Percentiles rank a stretch among this genome's conserved stretches.
phyloP scores from a whole-genome alignment of 2,329 filamentous ascomycete genomes.

The Knufia fluminis region DNA sequence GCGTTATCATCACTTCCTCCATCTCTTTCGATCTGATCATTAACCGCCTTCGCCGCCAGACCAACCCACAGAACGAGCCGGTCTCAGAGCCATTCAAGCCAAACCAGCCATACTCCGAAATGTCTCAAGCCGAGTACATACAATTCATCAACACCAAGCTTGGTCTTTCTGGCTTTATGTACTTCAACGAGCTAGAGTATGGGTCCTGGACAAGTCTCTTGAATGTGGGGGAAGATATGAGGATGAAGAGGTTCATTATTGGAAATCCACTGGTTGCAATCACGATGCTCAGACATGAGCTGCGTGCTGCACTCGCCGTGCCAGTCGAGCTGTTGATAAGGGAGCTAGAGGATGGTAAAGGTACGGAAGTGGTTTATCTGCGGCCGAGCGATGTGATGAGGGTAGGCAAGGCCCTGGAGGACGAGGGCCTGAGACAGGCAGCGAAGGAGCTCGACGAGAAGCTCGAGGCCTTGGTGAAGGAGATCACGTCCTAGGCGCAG shows the following conservation, averaged over 20 bases:
- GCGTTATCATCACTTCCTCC: not conserved
- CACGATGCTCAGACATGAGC: constrained; percentile 13
- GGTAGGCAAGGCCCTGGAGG: not conserved
- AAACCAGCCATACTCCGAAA: not conserved
- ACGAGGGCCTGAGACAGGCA: not conserved
- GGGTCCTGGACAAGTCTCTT: constrained; percentile 11
- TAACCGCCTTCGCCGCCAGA: not conserved
- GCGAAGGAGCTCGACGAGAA: not conserved
- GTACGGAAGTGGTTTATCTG: constrained; percentile 10
- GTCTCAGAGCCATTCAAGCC: not conserved
- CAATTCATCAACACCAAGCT: constrained; percentile 5
- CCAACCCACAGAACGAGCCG: not conserved
- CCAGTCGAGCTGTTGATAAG: constrained; percentile 13
- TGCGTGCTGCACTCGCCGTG: constrained; percentile 13
- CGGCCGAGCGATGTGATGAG: constrained; percentile 10
- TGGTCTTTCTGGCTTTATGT: constrained; percentile 14
- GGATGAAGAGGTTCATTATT: constrained; percentile 10
- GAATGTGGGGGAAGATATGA: not conserved
- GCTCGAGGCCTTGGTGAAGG: not conserved
- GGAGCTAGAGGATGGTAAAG: constrained; percentile 10
- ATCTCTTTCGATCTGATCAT: not conserved
- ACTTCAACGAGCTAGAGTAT: constrained; percentile 15
- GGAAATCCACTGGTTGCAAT: constrained; percentile 15
- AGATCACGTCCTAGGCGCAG: not conserved
- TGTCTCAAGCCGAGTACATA: constrained; percentile 5